Evolutionary conservation across 1,139 yeast genomes (phyloP), one percentile per base, ranked within the genome.

Genomic region (Lodderomyces parapsilosis): DNA sequence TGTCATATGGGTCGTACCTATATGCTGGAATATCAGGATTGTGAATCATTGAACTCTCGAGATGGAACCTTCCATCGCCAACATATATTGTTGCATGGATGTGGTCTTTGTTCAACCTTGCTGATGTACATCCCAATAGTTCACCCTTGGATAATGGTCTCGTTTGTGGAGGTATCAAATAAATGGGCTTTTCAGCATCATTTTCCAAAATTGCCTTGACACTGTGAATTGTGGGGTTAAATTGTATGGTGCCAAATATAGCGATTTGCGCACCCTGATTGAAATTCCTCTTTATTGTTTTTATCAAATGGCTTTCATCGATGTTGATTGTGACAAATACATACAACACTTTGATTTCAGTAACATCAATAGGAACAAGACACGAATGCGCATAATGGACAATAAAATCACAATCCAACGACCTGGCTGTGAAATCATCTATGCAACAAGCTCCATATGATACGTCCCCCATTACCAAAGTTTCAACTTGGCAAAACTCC

Each of bases 371-470:
- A 1, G 99, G 99, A 1, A 93, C 98, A 41, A 93, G 72, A 65
- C 99, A 93, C 11, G 96, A 90, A 62, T 93, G 99, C 1, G 99
- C 99, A 63, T 93, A 93, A 65, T 94, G 99, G 10, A 93, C 90
- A 45, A 93, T 82, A 54, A 91, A 86, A 60, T 93, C 99, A 64
- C 99, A 94, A 43, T 87, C 96, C 37, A 93, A 67, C 0, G 98
- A 83, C 47, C 91, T 71, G 3, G 99, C 99, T 0, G 99, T 91
- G 59, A 76, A 93, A 60, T 93, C 99, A 60, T 93, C 99, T 42
- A 93, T 90, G 65, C 99, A 93, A 60, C 99, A 93, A 0, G 99
- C 99, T 27, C 99, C 99, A 57, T 93, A 93, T 0, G 97, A 89
- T 0, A 93, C 99, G 63, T 93, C 99, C 2, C 99, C 99, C 99